A percentile compares a stretch with the other conserved stretches of the same genome.
phyloP scores from a whole-genome alignment of 1,139 yeast genomes.

The Trichomonascaceae sp. region DNA sequence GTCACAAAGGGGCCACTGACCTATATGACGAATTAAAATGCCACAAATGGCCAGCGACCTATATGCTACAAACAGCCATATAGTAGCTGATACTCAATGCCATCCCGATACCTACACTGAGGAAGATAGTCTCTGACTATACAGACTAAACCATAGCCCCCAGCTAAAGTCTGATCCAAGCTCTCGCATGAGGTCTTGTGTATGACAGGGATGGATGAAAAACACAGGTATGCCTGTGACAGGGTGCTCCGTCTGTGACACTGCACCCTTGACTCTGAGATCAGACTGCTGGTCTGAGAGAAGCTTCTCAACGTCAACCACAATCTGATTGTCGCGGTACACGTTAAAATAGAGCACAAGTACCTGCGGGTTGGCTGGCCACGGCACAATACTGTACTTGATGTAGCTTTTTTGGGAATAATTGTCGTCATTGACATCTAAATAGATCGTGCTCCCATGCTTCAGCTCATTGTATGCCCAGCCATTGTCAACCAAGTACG shows the following conservation, averaged over 20 bases:
- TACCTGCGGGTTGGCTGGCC: slow-evolving; percentile 19
- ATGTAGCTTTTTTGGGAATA: slow-evolving; percentile 2
- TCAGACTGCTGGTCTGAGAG: too few species aligned
- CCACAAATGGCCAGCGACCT: too few species aligned
- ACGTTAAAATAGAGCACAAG: slow-evolving; percentile 23
- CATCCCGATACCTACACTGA: too few species aligned
- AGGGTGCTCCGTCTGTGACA: slow-evolving; percentile 26
- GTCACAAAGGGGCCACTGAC: too few species aligned
- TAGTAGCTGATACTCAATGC: too few species aligned
- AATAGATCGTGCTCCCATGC: not conserved
- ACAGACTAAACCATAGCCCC: too few species aligned
- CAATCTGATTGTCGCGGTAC: slow-evolving; percentile 9
- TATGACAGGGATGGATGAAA: slow-evolving; percentile 28
- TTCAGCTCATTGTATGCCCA: not conserved
- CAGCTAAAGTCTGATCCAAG: too few species aligned
- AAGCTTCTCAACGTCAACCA: slow-evolving; percentile 11
- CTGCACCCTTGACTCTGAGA: too few species aligned
- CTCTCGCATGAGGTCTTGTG: slow-evolving; percentile 13
- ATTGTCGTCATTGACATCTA: slow-evolving; percentile 5
- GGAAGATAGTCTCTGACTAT: too few species aligned
- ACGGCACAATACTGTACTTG: slow-evolving; percentile 16
- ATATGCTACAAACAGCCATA: too few species aligned
- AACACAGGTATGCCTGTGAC: slow-evolving; percentile 20
- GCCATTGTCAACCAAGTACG: not conserved
- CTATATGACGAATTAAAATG: too few species aligned